A percentile compares a stretch with the other conserved stretches of the same genome.
Evolutionary conservation across 371 early-diverging fungal genomes (phyloP).

Genomic region (Mucor indicus): DNA sequence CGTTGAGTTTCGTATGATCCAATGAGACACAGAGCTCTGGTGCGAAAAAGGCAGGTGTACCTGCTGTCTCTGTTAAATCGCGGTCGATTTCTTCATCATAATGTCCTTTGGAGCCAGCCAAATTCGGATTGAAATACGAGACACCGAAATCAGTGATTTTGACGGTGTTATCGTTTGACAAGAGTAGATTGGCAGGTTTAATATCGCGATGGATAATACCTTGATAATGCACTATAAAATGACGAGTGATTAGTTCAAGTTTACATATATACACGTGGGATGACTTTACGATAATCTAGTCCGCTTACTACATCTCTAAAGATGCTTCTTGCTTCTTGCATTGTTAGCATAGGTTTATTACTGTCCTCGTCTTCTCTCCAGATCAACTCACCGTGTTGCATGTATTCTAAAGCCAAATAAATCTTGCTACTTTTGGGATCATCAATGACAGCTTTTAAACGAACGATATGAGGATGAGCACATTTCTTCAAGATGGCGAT

Average conservation of each 20-base stretch:
- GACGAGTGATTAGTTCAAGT: not conserved
- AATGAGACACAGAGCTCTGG: conserved; percentile 90
- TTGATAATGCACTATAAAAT: conserved; percentile 70
- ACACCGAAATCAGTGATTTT: conserved; percentile 96
- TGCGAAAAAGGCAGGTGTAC: conserved; percentile 95
- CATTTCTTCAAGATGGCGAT: conserved; percentile 94
- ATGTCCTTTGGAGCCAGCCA: conserved; percentile 21
- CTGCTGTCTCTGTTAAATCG: conserved; percentile 91
- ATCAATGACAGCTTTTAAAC: conserved; percentile 90
- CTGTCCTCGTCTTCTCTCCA: conserved; percentile 67
- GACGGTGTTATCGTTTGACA: conserved; percentile 56
- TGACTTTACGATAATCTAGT: conserved; percentile 73
- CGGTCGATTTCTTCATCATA: conserved; percentile 48
- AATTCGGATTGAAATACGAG: conserved; percentile 59
- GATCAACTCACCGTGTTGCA: conserved; percentile 86
- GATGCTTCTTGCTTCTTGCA: conserved; percentile 64
- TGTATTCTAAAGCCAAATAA: conserved; percentile 83
- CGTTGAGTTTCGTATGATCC: not conserved
- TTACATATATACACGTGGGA: not conserved
- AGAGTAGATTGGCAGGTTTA: conserved; percentile 89
- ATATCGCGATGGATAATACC: conserved; percentile 66
- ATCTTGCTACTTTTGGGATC: conserved; percentile 85
- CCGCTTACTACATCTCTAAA: conserved; percentile 88
- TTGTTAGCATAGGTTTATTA: conserved; percentile 55
- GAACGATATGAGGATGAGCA: conserved; percentile 88